A percentile compares a stretch with the other conserved stretches of the same genome.
phyloP scores from a whole-genome alignment of 2,329 filamentous ascomycete species.

The Alternaria ventricosa region DNA sequence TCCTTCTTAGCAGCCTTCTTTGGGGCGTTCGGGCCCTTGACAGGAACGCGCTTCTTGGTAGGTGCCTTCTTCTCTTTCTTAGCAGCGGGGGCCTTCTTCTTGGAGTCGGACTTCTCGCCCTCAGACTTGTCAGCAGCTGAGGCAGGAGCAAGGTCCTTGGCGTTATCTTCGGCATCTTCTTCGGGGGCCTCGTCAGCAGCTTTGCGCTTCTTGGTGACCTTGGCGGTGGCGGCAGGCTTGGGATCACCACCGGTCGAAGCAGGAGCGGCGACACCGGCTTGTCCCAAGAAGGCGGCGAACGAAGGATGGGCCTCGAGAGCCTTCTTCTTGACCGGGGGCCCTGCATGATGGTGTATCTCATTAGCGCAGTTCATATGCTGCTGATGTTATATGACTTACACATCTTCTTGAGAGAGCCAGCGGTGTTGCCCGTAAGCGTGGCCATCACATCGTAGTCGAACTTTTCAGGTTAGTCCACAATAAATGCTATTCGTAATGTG shows the following conservation, averaged over 20 bases:
- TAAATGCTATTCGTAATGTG: background rate
- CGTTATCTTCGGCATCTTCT: background rate
- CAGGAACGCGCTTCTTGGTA: background rate
- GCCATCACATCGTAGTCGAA: conserved; percentile 42
- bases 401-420: conserved; percentile 43
- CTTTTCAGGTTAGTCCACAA: conserved; percentile 13
- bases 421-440: conserved; percentile 36
- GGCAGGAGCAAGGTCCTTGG: conserved; percentile 34
- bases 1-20: conserved; percentile 33
- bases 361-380: background rate
- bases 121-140: conserved; percentile 12
- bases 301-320: conserved; percentile 28
- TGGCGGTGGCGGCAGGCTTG: conserved; percentile 5
- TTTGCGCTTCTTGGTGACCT: conserved; percentile 32
- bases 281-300: conserved; percentile 33
- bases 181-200: conserved; percentile 12
- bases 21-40: conserved; percentile 5
- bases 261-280: background rate
- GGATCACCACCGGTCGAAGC: conserved; percentile 7
- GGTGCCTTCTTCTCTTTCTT: conserved; percentile 22
- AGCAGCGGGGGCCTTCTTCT: conserved; percentile 17
- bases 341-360: background rate
- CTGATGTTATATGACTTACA: conserved; percentile 5
- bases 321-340: conserved; percentile 41
- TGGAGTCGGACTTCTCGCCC: conserved; percentile 7